Percentiles rank a stretch among this genome's conserved stretches.
Evolutionary conservation across 129 eudicot genomes (phyloP).

Genomic region (Smallanthus sonchifolius): DNA sequence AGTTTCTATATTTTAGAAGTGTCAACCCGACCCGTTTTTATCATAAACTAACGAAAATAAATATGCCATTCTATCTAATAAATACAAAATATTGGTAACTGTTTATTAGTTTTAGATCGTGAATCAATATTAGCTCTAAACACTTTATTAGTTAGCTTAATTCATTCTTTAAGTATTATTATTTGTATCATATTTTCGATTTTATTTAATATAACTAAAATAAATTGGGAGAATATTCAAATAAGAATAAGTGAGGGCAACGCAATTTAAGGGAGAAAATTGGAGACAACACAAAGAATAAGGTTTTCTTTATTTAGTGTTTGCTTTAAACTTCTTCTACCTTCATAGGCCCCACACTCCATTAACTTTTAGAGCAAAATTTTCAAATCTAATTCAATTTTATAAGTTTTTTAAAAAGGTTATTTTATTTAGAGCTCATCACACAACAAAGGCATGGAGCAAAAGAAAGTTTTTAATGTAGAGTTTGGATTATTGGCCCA

Average conservation of each 20-base stretch:
- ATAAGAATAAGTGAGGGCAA: slow-evolving; percentile 12
- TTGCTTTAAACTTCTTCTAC: slow-evolving; percentile 19
- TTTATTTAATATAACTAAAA: not conserved
- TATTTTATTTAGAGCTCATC: not conserved
- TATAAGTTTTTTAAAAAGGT: not conserved
- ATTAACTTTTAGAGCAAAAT: not conserved
- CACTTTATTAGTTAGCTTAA: not conserved
- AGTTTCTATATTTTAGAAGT: no score
- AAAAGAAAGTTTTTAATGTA: no score
- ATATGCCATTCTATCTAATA: no score
- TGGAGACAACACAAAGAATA: slow-evolving; percentile 20
- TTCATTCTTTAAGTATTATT: not conserved
- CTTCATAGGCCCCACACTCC: slow-evolving; percentile 12
- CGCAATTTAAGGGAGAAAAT: slow-evolving; percentile 17
- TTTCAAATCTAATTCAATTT: not conserved
- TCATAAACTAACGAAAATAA: no score
- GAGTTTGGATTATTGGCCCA: no score
- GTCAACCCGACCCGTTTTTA: no score
- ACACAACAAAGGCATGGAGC: no score
- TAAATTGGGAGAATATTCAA: not conserved
- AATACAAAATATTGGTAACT: no score
- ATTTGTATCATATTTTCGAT: not conserved
- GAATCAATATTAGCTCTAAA: not conserved
- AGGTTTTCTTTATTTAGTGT: slow-evolving; percentile 10
- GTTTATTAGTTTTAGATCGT: no score